Conservation (phyloP, 1,284 basidiomycete genomes). For the Apiotrichum domesticum region DNA sequence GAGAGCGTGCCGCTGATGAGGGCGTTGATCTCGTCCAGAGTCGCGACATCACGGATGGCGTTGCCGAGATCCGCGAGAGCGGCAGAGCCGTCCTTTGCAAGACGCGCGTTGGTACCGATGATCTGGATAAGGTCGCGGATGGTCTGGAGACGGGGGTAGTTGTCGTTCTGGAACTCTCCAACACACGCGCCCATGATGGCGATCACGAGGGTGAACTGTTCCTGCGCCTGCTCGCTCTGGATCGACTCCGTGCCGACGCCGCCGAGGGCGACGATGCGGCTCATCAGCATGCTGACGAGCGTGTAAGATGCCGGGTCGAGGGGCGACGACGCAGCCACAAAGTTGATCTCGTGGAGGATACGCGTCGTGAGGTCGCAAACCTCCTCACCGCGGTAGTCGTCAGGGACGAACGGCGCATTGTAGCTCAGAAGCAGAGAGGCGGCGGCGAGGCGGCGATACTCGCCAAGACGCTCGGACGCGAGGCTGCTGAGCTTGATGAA, state of each 20-base stretch:
- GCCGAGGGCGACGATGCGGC: slow-evolving; percentile 61
- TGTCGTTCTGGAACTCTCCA: slow-evolving; percentile 60
- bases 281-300: slow-evolving; percentile 72
- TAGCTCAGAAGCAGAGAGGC: slow-evolving; percentile 71
- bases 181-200: slow-evolving; percentile 83
- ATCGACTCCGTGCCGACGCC: slow-evolving; percentile 57
- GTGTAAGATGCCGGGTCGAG: slow-evolving; percentile 82
- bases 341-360: slow-evolving; percentile 79
- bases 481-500: slow-evolving; percentile 53
- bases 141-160: slow-evolving; percentile 67
- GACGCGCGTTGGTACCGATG: slow-evolving; percentile 69
- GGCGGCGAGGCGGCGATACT: slow-evolving; percentile 64
- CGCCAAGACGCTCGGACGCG: slow-evolving; percentile 62
- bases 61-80: slow-evolving; percentile 78
- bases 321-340: slow-evolving; percentile 70
- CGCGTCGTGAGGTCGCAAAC: slow-evolving; percentile 66
- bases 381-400: slow-evolving; percentile 62
- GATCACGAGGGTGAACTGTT: slow-evolving; percentile 79
- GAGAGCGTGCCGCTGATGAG: slow-evolving; percentile 70
- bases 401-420: slow-evolving; percentile 61
- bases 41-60: slow-evolving; percentile 65
- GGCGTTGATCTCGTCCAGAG: slow-evolving; percentile 58
- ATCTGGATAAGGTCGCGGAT: slow-evolving; percentile 69
- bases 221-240: slow-evolving; percentile 67
- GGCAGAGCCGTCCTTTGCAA: slow-evolving; percentile 80